These are phyloP conservation scores for Amanita exitialis DNA, from an alignment of 768 basidiomycete genomes.

Conservation along the genomic window DNA sequence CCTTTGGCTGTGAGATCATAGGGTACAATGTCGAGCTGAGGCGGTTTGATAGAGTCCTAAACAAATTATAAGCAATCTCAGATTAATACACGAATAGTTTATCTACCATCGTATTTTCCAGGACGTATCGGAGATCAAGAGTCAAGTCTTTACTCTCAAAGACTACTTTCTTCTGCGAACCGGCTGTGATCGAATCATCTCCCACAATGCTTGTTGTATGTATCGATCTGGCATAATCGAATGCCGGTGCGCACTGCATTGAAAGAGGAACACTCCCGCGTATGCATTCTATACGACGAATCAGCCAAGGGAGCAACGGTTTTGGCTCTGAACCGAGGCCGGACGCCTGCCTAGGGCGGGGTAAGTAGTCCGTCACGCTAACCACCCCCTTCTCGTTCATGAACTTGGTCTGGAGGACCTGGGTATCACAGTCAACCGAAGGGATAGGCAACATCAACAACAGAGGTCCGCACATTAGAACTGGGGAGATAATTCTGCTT, in stretches of 20 bases:
- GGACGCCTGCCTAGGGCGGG: conserved; percentile 40
- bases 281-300: conserved; percentile 80
- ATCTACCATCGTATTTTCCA: conserved; percentile 35
- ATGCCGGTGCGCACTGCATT: conserved; percentile 91
- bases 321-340: conserved; percentile 27
- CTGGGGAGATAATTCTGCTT: conserved; percentile 81
- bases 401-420: conserved; percentile 88
- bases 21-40: conserved; percentile 44
- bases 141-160: conserved; percentile 49
- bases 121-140: conserved; percentile 72
- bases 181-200: conserved; percentile 26
- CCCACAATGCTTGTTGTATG: conserved; percentile 56
- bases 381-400: conserved; percentile 85
- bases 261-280: conserved; percentile 73
- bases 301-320: conserved; percentile 75
- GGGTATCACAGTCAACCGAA: conserved; percentile 1
- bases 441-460: background rate
- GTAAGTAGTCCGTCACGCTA: conserved; percentile 78
- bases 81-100: background rate
- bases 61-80: background rate
- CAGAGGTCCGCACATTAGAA: conserved; percentile 50
- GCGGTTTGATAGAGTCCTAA: conserved; percentile 34
- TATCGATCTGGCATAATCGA: conserved; percentile 79
- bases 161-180: conserved; percentile 41
- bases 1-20: conserved; percentile 64